These are phyloP conservation scores for Pseudofabraea citricarpa DNA, from an alignment of 2,329 filamentous ascomycete species.

Conservation along the genomic window DNA sequence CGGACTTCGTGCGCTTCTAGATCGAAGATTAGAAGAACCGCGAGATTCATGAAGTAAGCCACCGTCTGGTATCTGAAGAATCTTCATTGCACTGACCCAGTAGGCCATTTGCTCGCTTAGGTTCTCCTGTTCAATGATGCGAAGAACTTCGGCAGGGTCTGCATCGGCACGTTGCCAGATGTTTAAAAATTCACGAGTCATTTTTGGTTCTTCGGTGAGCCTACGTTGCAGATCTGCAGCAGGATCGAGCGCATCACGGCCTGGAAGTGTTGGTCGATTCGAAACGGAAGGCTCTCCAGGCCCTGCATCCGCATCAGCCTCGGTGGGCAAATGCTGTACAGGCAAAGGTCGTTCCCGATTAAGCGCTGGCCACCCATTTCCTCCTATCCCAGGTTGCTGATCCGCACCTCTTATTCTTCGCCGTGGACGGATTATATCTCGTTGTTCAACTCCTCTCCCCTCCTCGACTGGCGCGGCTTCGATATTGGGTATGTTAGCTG, in stretches of 20 bases:
- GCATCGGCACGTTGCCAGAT: slow-evolving; percentile 58
- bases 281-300: slow-evolving; percentile 3
- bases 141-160: slow-evolving; percentile 52
- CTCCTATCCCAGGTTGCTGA: neutral
- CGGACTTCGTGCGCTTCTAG: too few species aligned
- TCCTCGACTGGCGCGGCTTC: neutral
- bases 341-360: neutral
- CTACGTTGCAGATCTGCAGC: slow-evolving; percentile 23
- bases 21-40: too few species aligned
- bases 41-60: too few species aligned
- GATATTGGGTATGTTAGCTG: slow-evolving; percentile 8
- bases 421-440: neutral
- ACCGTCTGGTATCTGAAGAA: slow-evolving; percentile 15
- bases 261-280: slow-evolving; percentile 11
- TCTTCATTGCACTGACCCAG: slow-evolving; percentile 50
- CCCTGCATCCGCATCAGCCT: slow-evolving; percentile 4
- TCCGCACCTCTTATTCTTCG: neutral
- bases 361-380: neutral
- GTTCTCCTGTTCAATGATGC: slow-evolving; percentile 57
- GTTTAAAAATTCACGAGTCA: slow-evolving; percentile 40
- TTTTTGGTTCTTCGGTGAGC: slow-evolving; percentile 21
- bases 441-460: neutral
- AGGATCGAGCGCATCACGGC: slow-evolving; percentile 18
- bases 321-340: neutral
- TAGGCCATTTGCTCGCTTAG: slow-evolving; percentile 53